Evolutionary conservation across 176 grass and related monocot species (phyloP).

Genomic region (Hordeum vulgare): DNA sequence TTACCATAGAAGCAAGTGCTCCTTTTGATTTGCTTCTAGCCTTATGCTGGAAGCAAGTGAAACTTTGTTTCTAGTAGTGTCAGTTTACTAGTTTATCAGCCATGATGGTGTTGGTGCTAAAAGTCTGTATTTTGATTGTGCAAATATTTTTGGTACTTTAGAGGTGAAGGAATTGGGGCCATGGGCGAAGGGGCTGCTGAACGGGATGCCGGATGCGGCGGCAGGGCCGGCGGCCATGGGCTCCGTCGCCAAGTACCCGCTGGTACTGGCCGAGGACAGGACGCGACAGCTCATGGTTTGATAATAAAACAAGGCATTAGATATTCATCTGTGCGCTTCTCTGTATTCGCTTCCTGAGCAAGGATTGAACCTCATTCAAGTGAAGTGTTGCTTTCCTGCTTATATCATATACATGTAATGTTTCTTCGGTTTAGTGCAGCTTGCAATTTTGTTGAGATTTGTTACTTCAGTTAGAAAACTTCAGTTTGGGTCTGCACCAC

Average conservation of each 20-base stretch:
- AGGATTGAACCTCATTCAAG: too few species aligned
- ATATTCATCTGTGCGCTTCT: too few species aligned
- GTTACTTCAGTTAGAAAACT: too few species aligned
- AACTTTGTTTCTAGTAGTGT: background rate
- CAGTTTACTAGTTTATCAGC: background rate
- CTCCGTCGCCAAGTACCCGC: conserved; percentile 43
- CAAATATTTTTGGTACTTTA: conserved; percentile 25
- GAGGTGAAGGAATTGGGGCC: conserved; percentile 68
- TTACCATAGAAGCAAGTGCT: conserved; percentile 9
- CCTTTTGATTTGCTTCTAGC: background rate
- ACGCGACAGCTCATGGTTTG: too few species aligned
- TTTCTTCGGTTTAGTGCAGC: too few species aligned
- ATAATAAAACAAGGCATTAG: too few species aligned
- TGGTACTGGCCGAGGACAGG: conserved; percentile 74
- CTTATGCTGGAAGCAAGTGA: background rate
- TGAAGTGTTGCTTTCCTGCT: too few species aligned
- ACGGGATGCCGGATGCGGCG: conserved; percentile 34
- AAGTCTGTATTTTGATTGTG: background rate
- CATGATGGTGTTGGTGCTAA: conserved; percentile 21
- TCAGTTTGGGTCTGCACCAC: too few species aligned
- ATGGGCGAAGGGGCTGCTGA: conserved; percentile 79
- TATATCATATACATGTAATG: too few species aligned
- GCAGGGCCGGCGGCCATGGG: conserved; percentile 42
- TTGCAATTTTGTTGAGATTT: too few species aligned
- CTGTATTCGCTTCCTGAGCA: too few species aligned